These are phyloP conservation scores for Teunomyces kruisii DNA, from an alignment of 805 yeast genomes.

Conservation along the genomic window DNA sequence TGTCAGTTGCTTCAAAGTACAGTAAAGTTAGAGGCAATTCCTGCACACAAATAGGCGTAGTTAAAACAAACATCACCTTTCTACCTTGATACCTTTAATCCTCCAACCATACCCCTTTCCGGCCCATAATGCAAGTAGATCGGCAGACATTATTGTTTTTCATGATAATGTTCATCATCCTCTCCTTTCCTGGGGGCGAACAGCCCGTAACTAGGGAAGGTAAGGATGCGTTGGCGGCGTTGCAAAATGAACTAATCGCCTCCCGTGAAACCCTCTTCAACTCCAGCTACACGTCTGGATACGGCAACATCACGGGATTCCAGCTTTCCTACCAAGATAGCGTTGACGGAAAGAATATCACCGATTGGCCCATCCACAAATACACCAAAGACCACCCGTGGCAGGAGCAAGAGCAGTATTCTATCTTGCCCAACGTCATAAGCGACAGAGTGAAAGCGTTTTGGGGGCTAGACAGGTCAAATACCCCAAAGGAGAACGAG, in stretches of 20 bases:
- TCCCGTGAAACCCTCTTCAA: conserved; percentile 26
- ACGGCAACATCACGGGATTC: conserved; percentile 75
- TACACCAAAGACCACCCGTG: conserved; percentile 42
- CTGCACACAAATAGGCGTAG: not conserved
- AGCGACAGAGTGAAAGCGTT: conserved; percentile 47
- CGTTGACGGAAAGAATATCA: conserved; percentile 40
- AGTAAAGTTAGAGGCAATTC: no score
- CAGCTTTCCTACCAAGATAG: conserved; percentile 63
- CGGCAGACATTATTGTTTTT: conserved; percentile 36
- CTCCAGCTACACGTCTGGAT: conserved; percentile 50
- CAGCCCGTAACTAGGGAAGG: conserved; percentile 28
- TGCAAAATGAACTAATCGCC: conserved; percentile 22
- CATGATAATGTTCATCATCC: conserved; percentile 34
- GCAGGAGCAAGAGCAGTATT: conserved; percentile 48
- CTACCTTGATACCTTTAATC: not conserved
- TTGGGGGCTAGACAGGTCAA: conserved; percentile 41
- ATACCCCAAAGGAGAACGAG: conserved; percentile 20
- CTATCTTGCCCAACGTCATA: conserved; percentile 61
- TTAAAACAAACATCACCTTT: no score
- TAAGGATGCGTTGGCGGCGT: conserved; percentile 24
- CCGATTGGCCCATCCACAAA: conserved; percentile 59
- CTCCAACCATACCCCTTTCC: not conserved
- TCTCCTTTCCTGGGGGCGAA: conserved; percentile 30
- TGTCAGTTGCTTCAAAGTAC: no score
- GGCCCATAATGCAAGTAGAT: conserved; percentile 18